Conservation (phyloP, 2,329 filamentous ascomycete species). For the Alternaria triticimaculans region DNA sequence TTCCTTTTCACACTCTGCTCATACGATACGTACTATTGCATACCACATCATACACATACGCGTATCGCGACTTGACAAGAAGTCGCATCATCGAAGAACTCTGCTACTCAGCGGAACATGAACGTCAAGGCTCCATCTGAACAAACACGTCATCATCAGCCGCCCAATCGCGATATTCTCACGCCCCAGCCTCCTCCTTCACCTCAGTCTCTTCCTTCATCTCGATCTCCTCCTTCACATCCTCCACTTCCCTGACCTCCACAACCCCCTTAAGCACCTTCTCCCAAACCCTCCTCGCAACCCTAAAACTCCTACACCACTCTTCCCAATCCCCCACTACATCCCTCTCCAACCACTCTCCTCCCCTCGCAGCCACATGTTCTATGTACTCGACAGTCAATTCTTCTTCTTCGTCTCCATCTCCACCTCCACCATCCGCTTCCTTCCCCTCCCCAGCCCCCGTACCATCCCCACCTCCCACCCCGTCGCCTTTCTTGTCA, state of each 20-base stretch:
- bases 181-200: no score
- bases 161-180: neutral
- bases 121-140: no score
- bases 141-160: neutral
- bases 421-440: neutral
- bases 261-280: neutral
- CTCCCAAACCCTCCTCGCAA: slow-evolving; percentile 5
- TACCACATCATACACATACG: no score
- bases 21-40: neutral
- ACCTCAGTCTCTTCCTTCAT: no score
- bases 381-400: neutral
- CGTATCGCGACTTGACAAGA: no score
- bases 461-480: neutral
- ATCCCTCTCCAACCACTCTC: slow-evolving; percentile 11
- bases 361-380: slow-evolving; percentile 3
- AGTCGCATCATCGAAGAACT: no score
- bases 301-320: neutral
- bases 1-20: neutral
- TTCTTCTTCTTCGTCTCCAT: neutral
- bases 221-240: no score
- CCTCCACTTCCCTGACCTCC: neutral
- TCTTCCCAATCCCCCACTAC: slow-evolving; percentile 4
- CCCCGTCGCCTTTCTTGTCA: neutral
- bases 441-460: neutral
- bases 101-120: no score